Evolutionary conservation across 1,139 yeast species (phyloP).

Genomic region (Diutina catenulata): DNA sequence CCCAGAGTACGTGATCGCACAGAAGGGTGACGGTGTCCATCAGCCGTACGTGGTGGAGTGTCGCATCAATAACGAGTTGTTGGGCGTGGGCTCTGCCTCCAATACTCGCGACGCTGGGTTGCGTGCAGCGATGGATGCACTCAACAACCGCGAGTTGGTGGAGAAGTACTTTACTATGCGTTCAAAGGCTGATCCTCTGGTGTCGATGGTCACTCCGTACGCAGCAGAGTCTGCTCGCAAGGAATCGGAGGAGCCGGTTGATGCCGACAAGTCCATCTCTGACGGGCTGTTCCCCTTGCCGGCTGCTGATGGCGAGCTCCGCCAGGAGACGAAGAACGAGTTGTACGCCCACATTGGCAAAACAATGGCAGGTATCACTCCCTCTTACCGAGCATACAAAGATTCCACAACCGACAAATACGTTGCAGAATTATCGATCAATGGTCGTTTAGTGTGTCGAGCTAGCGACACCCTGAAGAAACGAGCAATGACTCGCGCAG

Average conservation of each 20-base stretch:
- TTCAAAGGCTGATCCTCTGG: constrained; percentile 48
- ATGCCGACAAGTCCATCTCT: constrained; percentile 8
- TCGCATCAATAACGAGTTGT: constrained; percentile 29
- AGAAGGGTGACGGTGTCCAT: constrained; percentile 40
- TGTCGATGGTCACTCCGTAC: constrained; percentile 14
- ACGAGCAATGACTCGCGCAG: constrained; percentile 31
- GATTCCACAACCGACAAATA: constrained; percentile 18
- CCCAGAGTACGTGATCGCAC: constrained; percentile 43
- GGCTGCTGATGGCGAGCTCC: constrained; percentile 10
- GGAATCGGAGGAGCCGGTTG: not conserved
- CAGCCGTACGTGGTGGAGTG: constrained; percentile 54
- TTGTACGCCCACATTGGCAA: constrained; percentile 33
- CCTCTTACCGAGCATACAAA: constrained; percentile 30
- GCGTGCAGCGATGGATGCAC: constrained; percentile 61
- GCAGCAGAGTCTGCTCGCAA: not conserved
- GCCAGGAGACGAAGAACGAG: constrained; percentile 23
- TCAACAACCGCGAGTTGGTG: constrained; percentile 44
- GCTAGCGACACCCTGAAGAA: constrained; percentile 33
- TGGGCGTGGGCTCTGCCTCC: constrained; percentile 52
- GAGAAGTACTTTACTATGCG: constrained; percentile 55
- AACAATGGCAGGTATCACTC: constrained; percentile 20
- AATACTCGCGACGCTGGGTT: constrained; percentile 58
- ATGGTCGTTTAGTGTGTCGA: constrained; percentile 23
- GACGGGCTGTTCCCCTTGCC: constrained; percentile 18
- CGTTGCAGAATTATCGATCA: constrained; percentile 26